Evolutionary conservation across 2,329 filamentous ascomycete species (phyloP).

Genomic region (Phialophora chinensis): DNA sequence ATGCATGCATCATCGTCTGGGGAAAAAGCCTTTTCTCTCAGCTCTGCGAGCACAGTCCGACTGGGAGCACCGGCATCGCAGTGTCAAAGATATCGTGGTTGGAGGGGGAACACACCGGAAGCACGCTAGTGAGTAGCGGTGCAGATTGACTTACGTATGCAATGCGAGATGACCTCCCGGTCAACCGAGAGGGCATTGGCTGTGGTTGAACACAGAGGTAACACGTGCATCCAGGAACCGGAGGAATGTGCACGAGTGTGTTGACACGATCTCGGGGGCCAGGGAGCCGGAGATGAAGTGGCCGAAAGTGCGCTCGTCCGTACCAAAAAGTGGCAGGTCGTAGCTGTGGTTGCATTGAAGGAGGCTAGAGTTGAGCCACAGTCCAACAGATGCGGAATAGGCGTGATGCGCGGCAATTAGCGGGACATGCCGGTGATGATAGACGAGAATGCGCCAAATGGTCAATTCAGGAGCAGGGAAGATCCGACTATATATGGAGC

Average conservation of each 20-base stretch:
- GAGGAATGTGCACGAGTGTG: slow-evolving; percentile 2
- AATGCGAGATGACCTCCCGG: slow-evolving; percentile 6
- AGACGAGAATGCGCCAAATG: neutral
- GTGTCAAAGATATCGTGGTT: neutral
- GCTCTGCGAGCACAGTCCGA: neutral
- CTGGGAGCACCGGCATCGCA: neutral
- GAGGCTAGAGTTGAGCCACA: slow-evolving; percentile 14
- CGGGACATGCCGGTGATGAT: slow-evolving; percentile 13
- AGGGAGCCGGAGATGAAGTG: slow-evolving; percentile 22
- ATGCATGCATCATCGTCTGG: neutral
- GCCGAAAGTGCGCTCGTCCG: slow-evolving; percentile 7
- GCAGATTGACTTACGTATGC: slow-evolving; percentile 15
- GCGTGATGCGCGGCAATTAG: slow-evolving; percentile 10
- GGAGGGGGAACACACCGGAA: neutral
- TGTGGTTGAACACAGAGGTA: slow-evolving; percentile 12
- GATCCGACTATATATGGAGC: neutral
- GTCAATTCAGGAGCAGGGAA: neutral
- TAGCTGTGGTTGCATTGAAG: slow-evolving; percentile 3
- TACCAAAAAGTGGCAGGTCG: slow-evolving; percentile 4
- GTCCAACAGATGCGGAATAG: slow-evolving; percentile 7
- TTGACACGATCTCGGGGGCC: slow-evolving; percentile 12
- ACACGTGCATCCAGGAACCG: slow-evolving; percentile 23
- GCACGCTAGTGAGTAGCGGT: neutral
- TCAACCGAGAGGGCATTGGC: slow-evolving; percentile 10
- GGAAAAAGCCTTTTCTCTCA: neutral